Evolutionary conservation across 495 filamentous ascomycete species (phyloP).

Genomic region (Echria macrotheca): DNA sequence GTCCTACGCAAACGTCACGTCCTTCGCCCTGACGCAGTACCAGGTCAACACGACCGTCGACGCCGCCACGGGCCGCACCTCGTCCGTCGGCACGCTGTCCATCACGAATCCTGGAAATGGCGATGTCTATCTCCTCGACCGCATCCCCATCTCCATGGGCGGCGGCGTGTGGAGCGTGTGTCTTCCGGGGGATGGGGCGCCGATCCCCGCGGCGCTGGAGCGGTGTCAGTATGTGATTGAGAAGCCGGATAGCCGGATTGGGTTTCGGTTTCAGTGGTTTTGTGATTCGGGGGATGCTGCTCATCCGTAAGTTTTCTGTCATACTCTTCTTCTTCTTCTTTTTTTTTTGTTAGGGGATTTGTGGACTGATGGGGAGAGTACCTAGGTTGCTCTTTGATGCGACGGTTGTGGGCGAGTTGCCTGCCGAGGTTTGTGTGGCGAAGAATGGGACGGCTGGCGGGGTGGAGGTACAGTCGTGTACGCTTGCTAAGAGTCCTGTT

Average conservation of each 20-base stretch:
- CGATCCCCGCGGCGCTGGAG: conserved; percentile 1
- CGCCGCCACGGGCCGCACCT: not conserved
- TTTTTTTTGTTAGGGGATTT: not conserved
- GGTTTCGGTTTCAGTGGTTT: conserved; percentile 22
- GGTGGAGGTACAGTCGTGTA: too few species aligned
- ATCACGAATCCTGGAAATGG: conserved; percentile 18
- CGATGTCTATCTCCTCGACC: conserved; percentile 9
- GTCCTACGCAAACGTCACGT: conserved; percentile 15
- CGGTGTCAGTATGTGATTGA: conserved; percentile 17
- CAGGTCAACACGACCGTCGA: conserved; percentile 10
- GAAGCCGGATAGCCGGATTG: conserved; percentile 1
- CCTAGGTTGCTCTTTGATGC: conserved; percentile 5
- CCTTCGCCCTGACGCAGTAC: conserved; percentile 17
- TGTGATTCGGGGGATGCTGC: conserved; percentile 23
- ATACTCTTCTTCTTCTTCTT: not conserved
- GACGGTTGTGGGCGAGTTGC: not conserved
- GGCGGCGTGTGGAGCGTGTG: conserved; percentile 4
- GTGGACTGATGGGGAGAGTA: not conserved
- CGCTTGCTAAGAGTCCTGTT: too few species aligned
- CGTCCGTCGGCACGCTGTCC: conserved; percentile 9
- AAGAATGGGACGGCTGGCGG: too few species aligned
- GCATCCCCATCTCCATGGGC: conserved; percentile 9
- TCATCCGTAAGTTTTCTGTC: conserved; percentile 18
- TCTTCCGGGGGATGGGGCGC: conserved; percentile 1
- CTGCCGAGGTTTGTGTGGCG: not conserved